Evolutionary conservation across 495 filamentous ascomycete species (phyloP).

Genomic region (Mytilinidion resinicola): DNA sequence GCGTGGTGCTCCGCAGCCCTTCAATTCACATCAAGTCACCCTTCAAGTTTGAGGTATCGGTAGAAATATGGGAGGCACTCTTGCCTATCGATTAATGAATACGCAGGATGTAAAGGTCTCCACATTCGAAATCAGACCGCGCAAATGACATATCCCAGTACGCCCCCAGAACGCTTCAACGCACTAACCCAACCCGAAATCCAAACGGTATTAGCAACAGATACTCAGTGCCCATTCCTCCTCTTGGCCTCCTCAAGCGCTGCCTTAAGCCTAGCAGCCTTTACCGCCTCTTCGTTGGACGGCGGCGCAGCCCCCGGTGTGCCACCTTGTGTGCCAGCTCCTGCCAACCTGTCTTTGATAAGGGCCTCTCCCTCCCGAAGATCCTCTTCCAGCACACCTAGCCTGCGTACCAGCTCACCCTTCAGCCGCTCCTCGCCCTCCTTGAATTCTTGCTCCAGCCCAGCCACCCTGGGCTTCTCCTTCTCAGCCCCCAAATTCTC

Average conservation of each 20-base stretch:
- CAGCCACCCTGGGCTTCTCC: conserved; percentile 2
- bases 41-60: no score
- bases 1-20: no score
- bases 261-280: conserved; percentile 12
- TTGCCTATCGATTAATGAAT: no score
- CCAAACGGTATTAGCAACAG: no score
- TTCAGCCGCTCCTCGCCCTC: conserved; percentile 20
- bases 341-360: conserved; percentile 7
- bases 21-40: no score
- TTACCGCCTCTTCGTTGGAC: conserved; percentile 3
- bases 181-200: no score
- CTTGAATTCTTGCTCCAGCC: conserved; percentile 22
- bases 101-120: no score
- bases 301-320: no score
- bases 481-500: conserved; percentile 14
- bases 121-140: no score
- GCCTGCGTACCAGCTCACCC: conserved; percentile 31
- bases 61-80: no score
- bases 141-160: no score
- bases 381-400: conserved; percentile 27
- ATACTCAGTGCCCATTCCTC: conserved; percentile 25
- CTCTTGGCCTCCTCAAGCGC: conserved; percentile 30
- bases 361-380: conserved; percentile 12
- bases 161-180: no score
- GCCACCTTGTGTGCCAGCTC: conserved; percentile 25